These are phyloP conservation scores for Ceratobasidium sp. DNA, from an alignment of 1,284 basidiomycete genomes.

Conservation along the genomic window DNA sequence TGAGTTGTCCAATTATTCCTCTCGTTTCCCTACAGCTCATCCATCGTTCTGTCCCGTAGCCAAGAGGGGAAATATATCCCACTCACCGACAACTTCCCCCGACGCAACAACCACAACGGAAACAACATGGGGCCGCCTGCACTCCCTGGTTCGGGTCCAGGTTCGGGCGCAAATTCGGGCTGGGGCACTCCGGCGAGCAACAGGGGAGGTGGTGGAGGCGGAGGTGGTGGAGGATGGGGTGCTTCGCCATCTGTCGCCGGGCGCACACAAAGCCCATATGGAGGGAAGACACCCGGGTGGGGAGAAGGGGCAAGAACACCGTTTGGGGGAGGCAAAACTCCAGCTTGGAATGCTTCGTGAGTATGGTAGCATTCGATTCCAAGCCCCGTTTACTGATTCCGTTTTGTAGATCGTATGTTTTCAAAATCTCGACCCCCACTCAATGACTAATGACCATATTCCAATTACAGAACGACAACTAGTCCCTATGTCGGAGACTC, in stretches of 20 bases:
- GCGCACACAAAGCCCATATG: slow-evolving; percentile 78
- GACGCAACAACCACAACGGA: slow-evolving; percentile 30
- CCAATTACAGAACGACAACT: slow-evolving; percentile 49
- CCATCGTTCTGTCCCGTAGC: slow-evolving; percentile 55
- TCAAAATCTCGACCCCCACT: neutral
- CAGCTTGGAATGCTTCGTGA: slow-evolving; percentile 42
- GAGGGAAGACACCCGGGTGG: slow-evolving; percentile 68
- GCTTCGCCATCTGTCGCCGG: slow-evolving; percentile 51
- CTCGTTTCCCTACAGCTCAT: too few relatives aligned
- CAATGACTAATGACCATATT: neutral
- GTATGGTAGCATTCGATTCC: neutral
- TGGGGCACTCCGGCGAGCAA: slow-evolving; percentile 46
- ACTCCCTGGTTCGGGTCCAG: neutral
- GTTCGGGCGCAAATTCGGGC: slow-evolving; percentile 25
- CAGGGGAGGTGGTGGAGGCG: slow-evolving; percentile 46
- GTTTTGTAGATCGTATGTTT: slow-evolving; percentile 28
- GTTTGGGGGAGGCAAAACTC: slow-evolving; percentile 57
- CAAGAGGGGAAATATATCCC: slow-evolving; percentile 66
- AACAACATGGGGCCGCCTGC: slow-evolving; percentile 55
- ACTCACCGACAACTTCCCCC: slow-evolving; percentile 56
- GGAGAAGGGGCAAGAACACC: slow-evolving; percentile 69
- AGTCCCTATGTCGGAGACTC: slow-evolving; percentile 51
- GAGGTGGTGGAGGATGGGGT: slow-evolving; percentile 41
- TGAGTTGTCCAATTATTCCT: slow-evolving; percentile 58
- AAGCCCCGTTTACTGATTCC: neutral